phyloP scores from a whole-genome alignment of 805 yeast genomes.

The Metschnikowia cerradonensis region DNA sequence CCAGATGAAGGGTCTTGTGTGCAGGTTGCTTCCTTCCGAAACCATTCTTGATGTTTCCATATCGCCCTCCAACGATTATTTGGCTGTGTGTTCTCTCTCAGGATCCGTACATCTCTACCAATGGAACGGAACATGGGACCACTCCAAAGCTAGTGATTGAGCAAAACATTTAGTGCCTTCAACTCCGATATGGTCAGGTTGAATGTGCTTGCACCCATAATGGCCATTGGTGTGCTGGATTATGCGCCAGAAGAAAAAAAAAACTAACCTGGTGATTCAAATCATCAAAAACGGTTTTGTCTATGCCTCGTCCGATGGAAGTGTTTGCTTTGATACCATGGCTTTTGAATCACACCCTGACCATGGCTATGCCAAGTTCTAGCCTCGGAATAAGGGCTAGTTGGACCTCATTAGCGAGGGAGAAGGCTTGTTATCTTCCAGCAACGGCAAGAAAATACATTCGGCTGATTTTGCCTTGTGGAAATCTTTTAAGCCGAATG shows the following conservation, averaged over 20 bases:
- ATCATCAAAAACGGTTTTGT: constrained; percentile 83
- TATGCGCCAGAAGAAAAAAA: constrained; percentile 75
- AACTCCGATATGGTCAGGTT: constrained; percentile 81
- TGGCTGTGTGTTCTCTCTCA: constrained; percentile 27
- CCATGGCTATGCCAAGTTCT: constrained; percentile 91
- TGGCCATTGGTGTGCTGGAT: constrained; percentile 93
- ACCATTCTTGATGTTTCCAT: constrained; percentile 43
- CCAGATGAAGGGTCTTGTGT: constrained; percentile 50
- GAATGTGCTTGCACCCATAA: constrained; percentile 79
- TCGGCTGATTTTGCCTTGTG: constrained; percentile 92
- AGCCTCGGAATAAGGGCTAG: constrained; percentile 96
- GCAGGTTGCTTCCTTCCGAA: constrained; percentile 18
- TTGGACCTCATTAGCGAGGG: constrained; percentile 85
- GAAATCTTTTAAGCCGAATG: constrained; percentile 96
- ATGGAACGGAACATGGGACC: constrained; percentile 1
- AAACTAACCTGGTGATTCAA: constrained; percentile 61
- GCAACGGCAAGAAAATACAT: constrained; percentile 55
- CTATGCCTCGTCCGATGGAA: constrained; percentile 78
- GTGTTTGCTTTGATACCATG: constrained; percentile 92
- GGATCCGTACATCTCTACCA: constrained; percentile 15
- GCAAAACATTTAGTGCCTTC: constrained; percentile 26
- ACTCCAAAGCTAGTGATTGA: no score
- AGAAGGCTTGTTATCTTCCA: constrained; percentile 72
- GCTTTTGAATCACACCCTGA: constrained; percentile 66
- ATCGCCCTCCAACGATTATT: constrained; percentile 30